Evolutionary conservation across 1,284 basidiomycete genomes (phyloP), one percentile per base, ranked within the genome.

Genomic region (Ustilago hordei): DNA sequence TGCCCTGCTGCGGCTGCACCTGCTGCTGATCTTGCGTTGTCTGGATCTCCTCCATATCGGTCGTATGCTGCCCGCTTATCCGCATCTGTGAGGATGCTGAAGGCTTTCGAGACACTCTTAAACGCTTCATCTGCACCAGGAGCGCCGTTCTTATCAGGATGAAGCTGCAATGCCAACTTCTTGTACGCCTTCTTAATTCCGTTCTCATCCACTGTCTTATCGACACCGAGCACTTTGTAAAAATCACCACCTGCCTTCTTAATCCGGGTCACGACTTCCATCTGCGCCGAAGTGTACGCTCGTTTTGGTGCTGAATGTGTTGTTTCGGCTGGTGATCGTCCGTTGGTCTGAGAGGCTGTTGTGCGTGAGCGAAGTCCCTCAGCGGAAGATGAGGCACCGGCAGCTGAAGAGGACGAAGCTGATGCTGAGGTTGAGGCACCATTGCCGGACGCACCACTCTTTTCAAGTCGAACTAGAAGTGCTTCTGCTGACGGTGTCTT

Each of bases 111-210:
- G 13, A 99, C 95, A 91, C 94, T 89, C 89, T 99, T 99, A 89
- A 99, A 99, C 2, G 97, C 97, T 86, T 99, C 97, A 78, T 99
- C 97, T 15, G 97, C 96, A 19, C 95, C 95, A 13, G 97, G 96
- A 19, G 97, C 97, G 17, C 94, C 93, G 84, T 98, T 98, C 89
- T 98, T 98, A 87, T 99, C 96, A 0, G 96, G 96, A 88, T 98
- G 96, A 75, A 98, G 87, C 56, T 93, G 93, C 67, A 99, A 88
- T 43, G 96, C 96, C 64, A 98, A 90, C 94, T 98, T 99, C 71
- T 95, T 91, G 89, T 99, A 99, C 19, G 96, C 95, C 87, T 94
- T 95, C 89, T 98, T 98, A 66, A 99, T 76, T 0, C 78, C 84
- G 31, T 69, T 90, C 60, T 98, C 95, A 8, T 87, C 90, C 80